phyloP scores from a whole-genome alignment of 768 basidiomycete genomes.

The Lentinus brumalis region DNA sequence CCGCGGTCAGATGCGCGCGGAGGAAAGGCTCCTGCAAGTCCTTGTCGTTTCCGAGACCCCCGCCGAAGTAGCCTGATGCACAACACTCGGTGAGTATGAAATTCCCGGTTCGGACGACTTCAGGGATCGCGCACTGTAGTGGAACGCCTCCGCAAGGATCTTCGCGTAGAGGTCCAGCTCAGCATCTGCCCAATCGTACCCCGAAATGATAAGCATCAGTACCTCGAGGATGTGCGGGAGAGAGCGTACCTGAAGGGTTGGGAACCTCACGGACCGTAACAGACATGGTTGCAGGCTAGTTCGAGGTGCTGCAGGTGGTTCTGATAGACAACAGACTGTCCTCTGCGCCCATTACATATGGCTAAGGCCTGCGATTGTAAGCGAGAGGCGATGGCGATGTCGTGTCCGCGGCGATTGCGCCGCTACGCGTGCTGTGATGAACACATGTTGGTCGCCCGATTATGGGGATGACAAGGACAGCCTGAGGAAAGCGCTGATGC shows the following conservation, averaged over 20 bases:
- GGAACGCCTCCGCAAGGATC: conserved; percentile 2
- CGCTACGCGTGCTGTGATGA: too few species aligned
- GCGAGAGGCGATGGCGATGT: too few species aligned
- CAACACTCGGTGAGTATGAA: not conserved
- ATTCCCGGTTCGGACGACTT: not conserved
- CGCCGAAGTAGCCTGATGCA: not conserved
- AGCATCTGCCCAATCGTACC: not conserved
- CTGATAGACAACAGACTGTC: too few species aligned
- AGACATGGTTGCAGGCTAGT: not conserved
- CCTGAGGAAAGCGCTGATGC: too few species aligned
- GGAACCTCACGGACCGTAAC: not conserved
- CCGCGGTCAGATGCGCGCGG: conserved; percentile 1
- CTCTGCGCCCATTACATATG: too few species aligned
- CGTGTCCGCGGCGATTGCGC: too few species aligned
- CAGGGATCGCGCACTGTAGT: not conserved
- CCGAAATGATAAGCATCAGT: not conserved
- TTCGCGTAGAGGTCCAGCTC: not conserved
- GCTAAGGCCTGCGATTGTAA: too few species aligned
- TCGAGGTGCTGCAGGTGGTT: not conserved
- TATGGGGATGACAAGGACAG: too few species aligned
- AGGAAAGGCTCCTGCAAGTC: not conserved
- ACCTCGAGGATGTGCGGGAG: not conserved
- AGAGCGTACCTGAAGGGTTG: not conserved
- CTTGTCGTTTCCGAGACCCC: not conserved
- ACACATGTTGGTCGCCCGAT: too few species aligned